Base-by-base conservation (phyloP, 768 basidiomycete genomes). In the Calocera viscosa region DNA sequence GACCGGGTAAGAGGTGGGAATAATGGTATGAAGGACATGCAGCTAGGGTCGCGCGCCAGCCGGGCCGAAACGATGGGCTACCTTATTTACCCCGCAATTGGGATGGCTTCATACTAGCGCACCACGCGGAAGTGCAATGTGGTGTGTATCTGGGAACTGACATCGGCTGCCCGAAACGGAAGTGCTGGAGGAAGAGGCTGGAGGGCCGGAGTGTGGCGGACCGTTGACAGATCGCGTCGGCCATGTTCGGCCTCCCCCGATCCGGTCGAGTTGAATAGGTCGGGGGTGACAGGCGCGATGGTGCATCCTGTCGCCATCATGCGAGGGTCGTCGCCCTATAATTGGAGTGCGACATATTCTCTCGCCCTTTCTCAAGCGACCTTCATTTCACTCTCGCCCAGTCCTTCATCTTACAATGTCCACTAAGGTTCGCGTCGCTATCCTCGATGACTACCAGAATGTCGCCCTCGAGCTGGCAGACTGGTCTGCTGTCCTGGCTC, bases 371-470 rank as follows among this genome's bases (percentile, higher is more conserved):
- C 7, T 47, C 19, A 7, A 47, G 35, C 35, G n/a, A 38, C 35
- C 35, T 47, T 19, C 43, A 7, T 19, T n/a, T n/a, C n/a, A n/a
- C n/a, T n/a, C n/a, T n/a, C n/a, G 24, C 24, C 5, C 7, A 47
- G 8, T 19, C 43, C 19, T 47, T 19, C 5, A 47, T 5, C 53
- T 5, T 26, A 19, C 26, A 28, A 60, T 60, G 53, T 10, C 24
- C 26, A 16, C 53, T 32, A 26, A 16, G 19, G 22, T 76, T 63
- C 80, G 79, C 26, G 76, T 85, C 47, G 82, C 82, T 2, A 82
- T 87, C 68, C 79, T 86, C 24, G 85, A 87, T 72, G 85, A 86
- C 73, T 86, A 86, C 71, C 82, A 84, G 69, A 72, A 76, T 22
- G 80, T 82, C 26, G 81, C 83, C 12, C 74, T 82, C n/a, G 78